Evolutionary conservation across 129 eudicot species (phyloP).

Genomic region (Chrysanthemum seticuspe): DNA sequence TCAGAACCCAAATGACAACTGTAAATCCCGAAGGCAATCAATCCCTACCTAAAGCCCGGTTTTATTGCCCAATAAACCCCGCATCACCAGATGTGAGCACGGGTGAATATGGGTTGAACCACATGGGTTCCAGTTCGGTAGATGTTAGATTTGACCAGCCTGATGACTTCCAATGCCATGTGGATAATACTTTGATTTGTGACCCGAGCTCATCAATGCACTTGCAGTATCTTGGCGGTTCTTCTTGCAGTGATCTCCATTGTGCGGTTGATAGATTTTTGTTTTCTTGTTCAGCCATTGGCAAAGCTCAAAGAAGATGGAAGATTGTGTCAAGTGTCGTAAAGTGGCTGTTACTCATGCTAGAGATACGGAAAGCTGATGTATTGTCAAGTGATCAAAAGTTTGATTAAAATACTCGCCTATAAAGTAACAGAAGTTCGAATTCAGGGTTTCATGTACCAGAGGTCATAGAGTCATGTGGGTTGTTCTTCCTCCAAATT

Average conservation of each 20-base stretch:
- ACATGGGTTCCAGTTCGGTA: conserved; percentile 35
- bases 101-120: conserved; percentile 37
- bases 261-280: conserved; percentile 43
- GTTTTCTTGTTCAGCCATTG: conserved; percentile 34
- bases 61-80: conserved; percentile 34
- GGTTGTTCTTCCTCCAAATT: neutral
- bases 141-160: conserved; percentile 47
- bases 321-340: conserved; percentile 53
- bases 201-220: conserved; percentile 48
- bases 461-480: neutral
- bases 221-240: conserved; percentile 45
- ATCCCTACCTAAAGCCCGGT: conserved; percentile 24
- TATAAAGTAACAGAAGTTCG: conserved; percentile 19
- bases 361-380: conserved; percentile 33
- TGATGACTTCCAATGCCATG: conserved; percentile 38
- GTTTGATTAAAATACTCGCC: conserved; percentile 17
- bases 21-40: conserved; percentile 25
- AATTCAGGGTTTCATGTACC: neutral
- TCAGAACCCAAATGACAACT: conserved; percentile 28
- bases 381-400: conserved; percentile 8
- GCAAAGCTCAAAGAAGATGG: conserved; percentile 70
- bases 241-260: conserved; percentile 40
- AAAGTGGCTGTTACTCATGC: conserved; percentile 44
- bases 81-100: conserved; percentile 42
- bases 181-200: conserved; percentile 44